Base-by-base conservation (phyloP, 2,329 filamentous ascomycete genomes). In the Neonectria sp. region DNA sequence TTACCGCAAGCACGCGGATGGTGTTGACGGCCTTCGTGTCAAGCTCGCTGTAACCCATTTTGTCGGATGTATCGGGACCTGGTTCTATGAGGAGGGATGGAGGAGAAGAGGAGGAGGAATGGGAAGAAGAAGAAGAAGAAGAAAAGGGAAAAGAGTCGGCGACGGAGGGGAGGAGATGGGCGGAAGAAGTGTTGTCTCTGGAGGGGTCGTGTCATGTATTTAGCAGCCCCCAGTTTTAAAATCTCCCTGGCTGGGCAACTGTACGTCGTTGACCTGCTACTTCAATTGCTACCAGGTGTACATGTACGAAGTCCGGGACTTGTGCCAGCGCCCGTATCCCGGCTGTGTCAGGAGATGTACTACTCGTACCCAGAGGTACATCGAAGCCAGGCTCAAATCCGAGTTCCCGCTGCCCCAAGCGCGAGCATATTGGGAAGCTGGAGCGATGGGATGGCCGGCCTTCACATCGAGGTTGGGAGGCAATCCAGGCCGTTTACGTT, bases 1-100 rank as follows among this genome's bases (percentile, higher is more conserved):
- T 84, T 92, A 98, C 96, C 83, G 96, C 95, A 78, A 99, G 90
- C 81, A 94, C 86, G 83, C 96, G 94, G 88, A 99, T 98, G 84
- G 95, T 97, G 92, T 98, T 98, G 87, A 99, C 94, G 81, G 94
- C 93, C 85, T 95, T 90, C 88, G 92, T 87, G 84, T 99, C 96
- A 81, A 91, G 84, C 79, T 98, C 93, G 82, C 89, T 89, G 90
- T 93, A 98, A 83, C 91, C 91, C 95, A 98, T 98, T 83, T 80
- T 90, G 83, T 81, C 84, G 81, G 72, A 79, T 77, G 76, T 78
- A 67, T 72, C 64, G 58, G 65, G 70, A 49, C 65, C 64, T 73
- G 69, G 70, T 72, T 72, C 46, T 76, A 61, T 70, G 63, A 59
- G 60, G 59, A 64, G 65, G 53, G 65, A 61, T 57, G 51, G 56